Percentiles rank a stretch among this genome's conserved stretches.
phyloP scores from a whole-genome alignment of 495 filamentous ascomycete genomes.

The Apodospora peruviana region DNA sequence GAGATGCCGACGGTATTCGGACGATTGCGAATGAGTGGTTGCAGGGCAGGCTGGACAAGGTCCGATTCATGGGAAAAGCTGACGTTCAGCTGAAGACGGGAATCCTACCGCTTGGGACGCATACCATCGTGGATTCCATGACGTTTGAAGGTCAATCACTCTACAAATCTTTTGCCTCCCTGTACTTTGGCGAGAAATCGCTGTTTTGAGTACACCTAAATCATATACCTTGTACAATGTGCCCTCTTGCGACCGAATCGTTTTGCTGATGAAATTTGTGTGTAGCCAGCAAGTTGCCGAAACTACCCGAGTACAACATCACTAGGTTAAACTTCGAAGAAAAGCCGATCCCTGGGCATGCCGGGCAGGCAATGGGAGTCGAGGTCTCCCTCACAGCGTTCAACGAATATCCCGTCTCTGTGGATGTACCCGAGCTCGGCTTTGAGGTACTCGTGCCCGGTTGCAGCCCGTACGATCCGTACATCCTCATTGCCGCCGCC shows the following conservation, averaged over 20 bases:
- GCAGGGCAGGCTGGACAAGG: constrained; percentile 60
- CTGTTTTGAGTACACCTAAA: constrained; percentile 24
- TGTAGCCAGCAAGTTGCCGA: constrained; percentile 62
- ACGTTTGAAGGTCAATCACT: constrained; percentile 74
- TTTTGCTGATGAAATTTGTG: constrained; percentile 21
- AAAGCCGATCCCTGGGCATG: constrained; percentile 37
- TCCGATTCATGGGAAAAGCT: constrained; percentile 66
- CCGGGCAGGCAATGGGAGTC: constrained; percentile 62
- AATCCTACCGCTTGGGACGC: constrained; percentile 66
- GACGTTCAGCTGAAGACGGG: constrained; percentile 69
- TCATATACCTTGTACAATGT: background rate
- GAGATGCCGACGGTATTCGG: constrained; percentile 70
- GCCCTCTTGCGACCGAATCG: constrained; percentile 2
- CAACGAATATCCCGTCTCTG: constrained; percentile 68
- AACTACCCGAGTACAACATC: constrained; percentile 72
- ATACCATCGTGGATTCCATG: constrained; percentile 63
- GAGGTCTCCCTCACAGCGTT: constrained; percentile 63
- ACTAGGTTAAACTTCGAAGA: constrained; percentile 71
- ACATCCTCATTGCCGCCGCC: constrained; percentile 64
- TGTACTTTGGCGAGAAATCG: constrained; percentile 47
- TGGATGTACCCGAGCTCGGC: constrained; percentile 69
- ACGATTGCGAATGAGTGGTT: constrained; percentile 85
- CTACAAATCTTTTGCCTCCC: constrained; percentile 48
- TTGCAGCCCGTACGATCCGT: constrained; percentile 63
- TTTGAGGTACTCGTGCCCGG: constrained; percentile 81